Evolutionary conservation across 2,329 filamentous ascomycete species (phyloP), one percentile per base, ranked within the genome.

Genomic region (Aspergillus floridensis): DNA sequence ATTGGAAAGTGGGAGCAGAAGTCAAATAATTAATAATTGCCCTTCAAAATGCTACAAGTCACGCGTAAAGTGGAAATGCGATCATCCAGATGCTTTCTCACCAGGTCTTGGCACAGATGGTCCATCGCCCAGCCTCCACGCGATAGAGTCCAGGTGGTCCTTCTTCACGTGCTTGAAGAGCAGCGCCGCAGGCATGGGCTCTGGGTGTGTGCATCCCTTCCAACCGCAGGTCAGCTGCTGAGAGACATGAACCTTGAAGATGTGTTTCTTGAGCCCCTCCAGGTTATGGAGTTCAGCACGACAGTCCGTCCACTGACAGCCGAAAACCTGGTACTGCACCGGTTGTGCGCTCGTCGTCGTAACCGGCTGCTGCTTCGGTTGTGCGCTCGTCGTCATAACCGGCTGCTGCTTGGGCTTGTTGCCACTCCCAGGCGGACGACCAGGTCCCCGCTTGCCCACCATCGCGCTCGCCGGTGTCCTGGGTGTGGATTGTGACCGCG

Each of bases 61-160:
- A 48, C 41, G 31, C 48, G 53, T 49, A 51, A 53, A 46, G 26
- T 46, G 53, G 21, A 50, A 65, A 63, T 79, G 70, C 57, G 58
- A 62, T 63, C 57, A 67, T 65, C 56, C 31, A 50, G 44, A 64
- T 64, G 59, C 57, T 60, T 67, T 77, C 81, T 83, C 80, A 87
- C 85, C 84, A 75, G 80, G 81, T 67, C 80, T 73, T 61, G 80
- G 80, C 59, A 80, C 79, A 51, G 77, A 77, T 47, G 84, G 84
- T 55, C 86, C 85, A 74, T 87, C 84, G n/a, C 85, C 85, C 48
- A 82, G 75, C 64, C 79, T 76, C 81, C 83, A 84, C n/a, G 81
- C 82, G 48, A 86, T 67, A 19, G 80, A 75, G 21, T 73, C 70
- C n/a, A 88, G 68, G 70, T 88, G 86, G 21, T 67, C 69, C 32